Conservation (phyloP, 345 rosid species). For the Iberis pinnata region DNA sequence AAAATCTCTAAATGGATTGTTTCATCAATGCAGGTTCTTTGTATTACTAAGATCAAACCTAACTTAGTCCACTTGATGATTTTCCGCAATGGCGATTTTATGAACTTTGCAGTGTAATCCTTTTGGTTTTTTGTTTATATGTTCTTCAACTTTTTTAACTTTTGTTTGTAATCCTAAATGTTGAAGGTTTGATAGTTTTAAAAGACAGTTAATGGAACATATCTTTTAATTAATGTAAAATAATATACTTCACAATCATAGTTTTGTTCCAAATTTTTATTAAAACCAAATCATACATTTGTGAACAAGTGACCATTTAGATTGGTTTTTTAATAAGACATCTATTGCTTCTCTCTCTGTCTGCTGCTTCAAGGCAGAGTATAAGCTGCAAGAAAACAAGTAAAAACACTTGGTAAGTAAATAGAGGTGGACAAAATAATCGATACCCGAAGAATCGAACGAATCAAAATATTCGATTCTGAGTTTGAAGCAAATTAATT, state of each 20-base stretch:
- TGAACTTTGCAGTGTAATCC: conserved; percentile 2
- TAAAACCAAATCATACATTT: conserved; percentile 7
- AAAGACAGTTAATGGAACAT: too few species aligned
- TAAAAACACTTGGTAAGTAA: neutral
- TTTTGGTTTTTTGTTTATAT: conserved; percentile 17
- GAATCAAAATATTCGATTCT: too few species aligned
- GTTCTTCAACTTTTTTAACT: too few species aligned
- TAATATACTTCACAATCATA: too few species aligned
- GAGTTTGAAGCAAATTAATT: too few species aligned
- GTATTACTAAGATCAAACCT: conserved; percentile 24
- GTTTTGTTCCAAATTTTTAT: neutral
- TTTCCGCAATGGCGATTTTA: neutral
- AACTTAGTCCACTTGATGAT: conserved; percentile 11
- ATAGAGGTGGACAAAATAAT: too few species aligned
- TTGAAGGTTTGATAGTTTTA: too few species aligned
- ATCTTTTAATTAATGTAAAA: too few species aligned
- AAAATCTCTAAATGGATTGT: too few species aligned
- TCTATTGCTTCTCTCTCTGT: neutral
- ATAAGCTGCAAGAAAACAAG: conserved; percentile 40
- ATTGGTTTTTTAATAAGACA: conserved; percentile 1
- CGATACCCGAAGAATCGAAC: too few species aligned
- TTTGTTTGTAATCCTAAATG: conserved; percentile 10
- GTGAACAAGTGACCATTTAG: neutral
- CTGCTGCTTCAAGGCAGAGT: conserved; percentile 41
- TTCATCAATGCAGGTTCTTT: conserved; percentile 27